phyloP scores from a whole-genome alignment of 129 eudicot species.

The Centrapalus pauciflorus region DNA sequence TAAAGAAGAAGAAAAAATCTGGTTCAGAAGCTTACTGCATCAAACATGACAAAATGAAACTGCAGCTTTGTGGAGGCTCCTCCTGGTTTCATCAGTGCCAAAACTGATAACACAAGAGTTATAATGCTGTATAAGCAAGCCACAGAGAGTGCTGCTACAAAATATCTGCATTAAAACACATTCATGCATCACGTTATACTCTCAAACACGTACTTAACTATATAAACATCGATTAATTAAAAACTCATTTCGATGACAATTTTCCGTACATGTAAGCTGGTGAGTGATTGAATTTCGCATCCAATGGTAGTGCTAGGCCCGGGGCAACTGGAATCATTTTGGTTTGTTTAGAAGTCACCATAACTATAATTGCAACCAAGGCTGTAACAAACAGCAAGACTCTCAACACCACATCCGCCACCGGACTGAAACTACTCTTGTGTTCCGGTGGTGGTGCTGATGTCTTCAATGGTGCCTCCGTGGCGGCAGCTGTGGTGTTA shows the following conservation, averaged over 20 bases:
- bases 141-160: constrained; percentile 57
- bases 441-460: constrained; percentile 13
- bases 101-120: constrained; percentile 29
- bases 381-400: constrained; percentile 46
- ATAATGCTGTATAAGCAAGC: constrained; percentile 63
- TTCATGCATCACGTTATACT: too few relatives aligned
- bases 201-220: too few relatives aligned
- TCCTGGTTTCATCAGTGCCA: constrained; percentile 36
- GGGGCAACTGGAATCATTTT: constrained; percentile 31
- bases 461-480: not conserved
- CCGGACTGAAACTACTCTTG: not conserved
- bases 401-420: constrained; percentile 52
- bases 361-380: constrained; percentile 49
- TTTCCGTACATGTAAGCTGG: constrained; percentile 88
- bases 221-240: not conserved
- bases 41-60: constrained; percentile 42
- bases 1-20: not conserved
- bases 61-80: constrained; percentile 19
- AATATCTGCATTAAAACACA: constrained; percentile 74
- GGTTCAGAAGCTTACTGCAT: constrained; percentile 44
- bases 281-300: constrained; percentile 49
- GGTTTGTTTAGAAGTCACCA: constrained; percentile 74
- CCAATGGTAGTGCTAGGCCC: not conserved
- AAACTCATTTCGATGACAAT: constrained; percentile 5
- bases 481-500: not conserved